Base-by-base conservation (phyloP, 73 alveolate species). In the Paramecium primaurelia region DNA sequence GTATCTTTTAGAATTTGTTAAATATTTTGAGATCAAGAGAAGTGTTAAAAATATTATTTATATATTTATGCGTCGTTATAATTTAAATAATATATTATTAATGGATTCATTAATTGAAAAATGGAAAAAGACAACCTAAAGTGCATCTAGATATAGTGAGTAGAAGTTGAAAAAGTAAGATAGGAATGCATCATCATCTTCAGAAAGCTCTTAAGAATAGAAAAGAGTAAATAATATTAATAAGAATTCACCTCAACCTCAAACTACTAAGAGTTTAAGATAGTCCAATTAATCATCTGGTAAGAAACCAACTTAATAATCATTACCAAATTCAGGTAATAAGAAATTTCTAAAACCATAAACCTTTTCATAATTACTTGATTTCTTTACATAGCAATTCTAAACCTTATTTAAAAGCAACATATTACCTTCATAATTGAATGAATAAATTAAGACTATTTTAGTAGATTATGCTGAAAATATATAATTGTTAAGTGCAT, bases 91-190 rank as follows among this genome's bases (percentile, higher is more conserved):
- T 54, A 64, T 28, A 28, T 64, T 6, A 64, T 64, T 45, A 54
- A 80, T 80, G 91, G 91, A 80, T 80, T 40, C 77, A 45, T 36
- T 80, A 18, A 80, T 80, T 36, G 91, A 80, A 44, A 80, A 80
- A 36, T 80, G 91, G 91, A 80, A 80, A 25, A 80, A 80, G 45
- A 80, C 91, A 80, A 36, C 91, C 22, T 16, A 20, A n/a, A 42
- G 68, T 75, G 88, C 68, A 40, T 80, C 71, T 2, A 40, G 91
- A 44, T 80, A 80, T 14, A 80, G 91, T 22, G 91, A 80, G 8
- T 45, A 49, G 58, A 80, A 80, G 25, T 28, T 49, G 16, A 80
- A 49, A 80, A 75, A 37, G 34, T n/a, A 37, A 12, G 58, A 26
- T 9, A 37, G 22, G 37, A 36, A 73, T 36, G 4, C 4, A 2